Base-by-base conservation (phyloP, 768 basidiomycete species). In the Trametes punicea region DNA sequence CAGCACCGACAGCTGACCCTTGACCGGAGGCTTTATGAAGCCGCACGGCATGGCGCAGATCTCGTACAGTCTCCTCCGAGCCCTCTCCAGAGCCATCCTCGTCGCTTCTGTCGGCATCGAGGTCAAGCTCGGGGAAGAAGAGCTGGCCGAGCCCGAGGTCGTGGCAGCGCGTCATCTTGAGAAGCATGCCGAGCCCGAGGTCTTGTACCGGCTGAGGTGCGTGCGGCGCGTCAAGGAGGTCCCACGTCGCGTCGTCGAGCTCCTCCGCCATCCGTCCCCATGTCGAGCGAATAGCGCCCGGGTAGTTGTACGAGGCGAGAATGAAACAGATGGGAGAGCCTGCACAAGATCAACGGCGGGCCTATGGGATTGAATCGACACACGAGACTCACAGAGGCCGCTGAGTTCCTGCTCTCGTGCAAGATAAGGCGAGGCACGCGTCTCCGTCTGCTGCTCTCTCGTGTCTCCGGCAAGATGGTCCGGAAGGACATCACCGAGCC, bases 281-380 rank as follows among this genome's bases (percentile, higher is more conserved):
- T 0, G 84, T 78, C 2, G 77, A 76, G 64, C 79, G 82, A 26
- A 88, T 85, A 6, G 81, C 82, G 0, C 70, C 72, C 0, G 86
- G 85, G 62, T 82, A 82, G 65, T 78, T 79, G 70, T 82, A 83
- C 0, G 82, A 81, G 6, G 88, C 87, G 36, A 88, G 71, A 23
- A 89, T 77, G 67, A 90, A 91, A 70, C 89, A 91, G 29, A 91
- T 71, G 0, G 87, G 78, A 0, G 89, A 91, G 64, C 88, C 88
- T 90, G 57, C n/a, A 44, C 6, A 10, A 29, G 1, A 23, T n/a
- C 25, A 30, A 46, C n/a, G 55, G 18, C 21, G 13, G 20, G 66
- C 44, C 57, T 25, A n/a, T n/a, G 20, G 26, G 45, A 18, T 40
- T 21, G 29, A 26, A 34, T 50, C 15, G 13, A 20, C 10, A 9